These are phyloP conservation scores for Vigna reflexopilosa DNA, from an alignment of 306 rosid species.

Conservation along the genomic window DNA sequence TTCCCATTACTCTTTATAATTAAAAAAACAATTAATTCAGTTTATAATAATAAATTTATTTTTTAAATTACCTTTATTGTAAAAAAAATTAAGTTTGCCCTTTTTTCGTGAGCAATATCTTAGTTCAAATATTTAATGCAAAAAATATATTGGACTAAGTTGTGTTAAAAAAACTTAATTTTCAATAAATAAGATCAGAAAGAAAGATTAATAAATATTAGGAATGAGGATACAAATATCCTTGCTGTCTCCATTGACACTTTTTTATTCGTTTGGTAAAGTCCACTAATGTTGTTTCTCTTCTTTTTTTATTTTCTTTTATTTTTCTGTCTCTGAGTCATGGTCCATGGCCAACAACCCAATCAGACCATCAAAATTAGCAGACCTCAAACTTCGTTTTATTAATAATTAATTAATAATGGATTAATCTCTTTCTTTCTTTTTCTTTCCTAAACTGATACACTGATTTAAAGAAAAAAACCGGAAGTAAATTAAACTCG, in stretches of 20 bases:
- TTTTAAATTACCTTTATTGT: too few species aligned
- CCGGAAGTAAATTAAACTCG: background rate
- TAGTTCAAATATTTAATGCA: background rate
- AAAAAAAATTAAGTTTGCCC: too few species aligned
- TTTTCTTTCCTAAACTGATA: background rate
- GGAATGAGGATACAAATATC: conserved; percentile 6
- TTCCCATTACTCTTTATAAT: too few species aligned
- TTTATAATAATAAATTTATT: too few species aligned
- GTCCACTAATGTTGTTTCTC: background rate
- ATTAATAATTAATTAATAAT: background rate
- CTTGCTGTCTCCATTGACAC: conserved; percentile 26
- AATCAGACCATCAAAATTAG: background rate
- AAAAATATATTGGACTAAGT: too few species aligned
- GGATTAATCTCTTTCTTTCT: background rate
- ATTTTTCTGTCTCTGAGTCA: background rate
- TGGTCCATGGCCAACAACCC: conserved; percentile 20
- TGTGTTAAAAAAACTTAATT: too few species aligned
- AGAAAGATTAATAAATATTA: background rate
- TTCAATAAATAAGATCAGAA: too few species aligned
- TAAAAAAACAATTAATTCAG: too few species aligned
- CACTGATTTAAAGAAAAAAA: background rate
- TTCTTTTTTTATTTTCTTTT: background rate
- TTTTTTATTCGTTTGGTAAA: conserved; percentile 33
- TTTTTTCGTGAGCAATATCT: too few species aligned
- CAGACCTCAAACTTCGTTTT: background rate